Base-by-base conservation (phyloP, 2,329 filamentous ascomycete genomes). In the Cladosporium velox region DNA sequence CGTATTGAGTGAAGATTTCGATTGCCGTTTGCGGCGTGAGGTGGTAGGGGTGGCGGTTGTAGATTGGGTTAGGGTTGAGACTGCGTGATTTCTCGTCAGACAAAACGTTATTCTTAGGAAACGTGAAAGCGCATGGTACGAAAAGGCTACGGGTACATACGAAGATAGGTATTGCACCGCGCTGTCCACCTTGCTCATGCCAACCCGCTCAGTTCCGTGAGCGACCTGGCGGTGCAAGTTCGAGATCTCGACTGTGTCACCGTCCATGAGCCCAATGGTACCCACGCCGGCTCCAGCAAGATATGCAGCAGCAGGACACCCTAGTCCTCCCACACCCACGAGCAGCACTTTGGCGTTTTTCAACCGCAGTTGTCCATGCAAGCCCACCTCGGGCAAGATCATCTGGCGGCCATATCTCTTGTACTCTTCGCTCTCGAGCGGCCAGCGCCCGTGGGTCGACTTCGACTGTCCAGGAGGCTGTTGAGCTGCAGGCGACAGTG, bases 201-300 rank as follows among this genome's bases (percentile, higher is more conserved):
- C 91, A 4, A 96, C 87, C 61, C 87, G 86, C 3, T 82, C 80
- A 0, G 88, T 91, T 2, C 85, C 85, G 76, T 99, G 94, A 35
- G 93, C 86, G 60, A 98, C 88, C 79, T 99, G 95, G 0, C 95
- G 89, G 80, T 98, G 95, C 15, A 99, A 83, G 75, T 99, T 99
- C 32, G 93, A 97, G 18, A 85, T 81, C 76, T 98, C 95, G 34
- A 99, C 94, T 0, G 83, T 83, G 78, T 99, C 95, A 3, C 91
- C 93, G 75, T 99, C 95, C 28, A 95, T 87, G 8, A 99, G 81
- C 0, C 94, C 93, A 21, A 99, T 79, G 0, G 85, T 91, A 10
- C 93, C 93, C 1, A 97, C 85, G 0, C 95, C 95, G 1, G 95
- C 91, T 26, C 92, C 94, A 11, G 93, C 92, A 1, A 99, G 86